Evolutionary conservation across 2,329 filamentous ascomycete species (phyloP).

Genomic region (Nemania sp.): DNA sequence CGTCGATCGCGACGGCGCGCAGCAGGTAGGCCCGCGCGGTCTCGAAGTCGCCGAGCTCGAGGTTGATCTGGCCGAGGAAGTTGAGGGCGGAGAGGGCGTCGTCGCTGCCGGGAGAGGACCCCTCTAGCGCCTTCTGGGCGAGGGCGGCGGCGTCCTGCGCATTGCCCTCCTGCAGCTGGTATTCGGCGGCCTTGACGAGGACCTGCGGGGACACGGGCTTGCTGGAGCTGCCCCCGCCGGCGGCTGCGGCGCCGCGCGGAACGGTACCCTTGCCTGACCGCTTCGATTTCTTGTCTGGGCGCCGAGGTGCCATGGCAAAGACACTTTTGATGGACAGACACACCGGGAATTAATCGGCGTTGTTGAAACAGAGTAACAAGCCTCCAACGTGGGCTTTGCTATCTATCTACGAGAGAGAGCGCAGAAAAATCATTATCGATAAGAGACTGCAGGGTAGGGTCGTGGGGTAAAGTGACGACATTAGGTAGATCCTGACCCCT

Average conservation of each 20-base stretch:
- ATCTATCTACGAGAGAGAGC: conserved; percentile 1
- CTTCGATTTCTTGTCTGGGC: conserved; percentile 52
- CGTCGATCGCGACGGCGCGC: conserved; percentile 79
- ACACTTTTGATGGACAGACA: conserved; percentile 24
- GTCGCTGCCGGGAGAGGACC: conserved; percentile 52
- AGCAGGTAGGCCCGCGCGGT: conserved; percentile 78
- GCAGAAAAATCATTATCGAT: conserved; percentile 46
- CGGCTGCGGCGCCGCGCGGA: conserved; percentile 43
- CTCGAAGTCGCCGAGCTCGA: conserved; percentile 86
- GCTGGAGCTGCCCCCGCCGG: conserved; percentile 32
- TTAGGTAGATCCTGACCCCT: background rate
- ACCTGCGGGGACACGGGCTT: conserved; percentile 49
- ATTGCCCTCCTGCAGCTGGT: conserved; percentile 50
- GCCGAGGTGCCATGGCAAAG: conserved; percentile 49
- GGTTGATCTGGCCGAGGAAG: conserved; percentile 82
- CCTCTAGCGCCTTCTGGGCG: conserved; percentile 49
- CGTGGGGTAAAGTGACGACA: conserved; percentile 8
- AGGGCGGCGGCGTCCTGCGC: conserved; percentile 48
- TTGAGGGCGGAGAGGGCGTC: conserved; percentile 75
- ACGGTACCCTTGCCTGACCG: conserved; percentile 46
- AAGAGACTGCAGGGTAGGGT: background rate
- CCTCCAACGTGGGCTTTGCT: conserved; percentile 16
- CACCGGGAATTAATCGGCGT: conserved; percentile 16
- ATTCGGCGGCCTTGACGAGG: conserved; percentile 51
- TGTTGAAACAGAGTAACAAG: background rate